Base-by-base conservation (phyloP, 2,329 filamentous ascomycete species). In the Fusarium poae region DNA sequence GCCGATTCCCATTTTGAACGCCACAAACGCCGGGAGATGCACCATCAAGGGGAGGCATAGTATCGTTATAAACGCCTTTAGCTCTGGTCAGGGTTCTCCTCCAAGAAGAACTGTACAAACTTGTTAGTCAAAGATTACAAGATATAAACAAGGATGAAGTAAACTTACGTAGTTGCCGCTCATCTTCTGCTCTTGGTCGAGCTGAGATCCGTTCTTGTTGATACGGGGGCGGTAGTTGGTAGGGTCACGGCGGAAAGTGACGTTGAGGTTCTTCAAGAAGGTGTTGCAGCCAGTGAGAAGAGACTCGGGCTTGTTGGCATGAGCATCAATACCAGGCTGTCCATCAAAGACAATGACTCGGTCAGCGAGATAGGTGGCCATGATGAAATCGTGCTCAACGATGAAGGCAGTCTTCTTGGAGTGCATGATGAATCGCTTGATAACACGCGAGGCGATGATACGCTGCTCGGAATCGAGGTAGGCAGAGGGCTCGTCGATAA, bases 361-460 rank as follows among this genome's bases (percentile, higher is more conserved):
- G 78, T 99, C 97, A 45, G 96, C 88, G 53, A 89, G 84, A 72
- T 88, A 88, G 20, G 86, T 89, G 45, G 87, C 88, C 94, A 98
- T 97, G 84, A 98, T 97, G 85, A 99, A 98, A 87, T 99, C 96
- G 91, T 99, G 96, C 89, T 99, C 96, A 79, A 99, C 95, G 73
- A 99, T 90, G 80, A 99, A 99, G 51, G 96, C 96, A 1, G 96
- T 99, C 89, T 98, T 98, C 90, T 98, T 98, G 76, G 94, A 91
- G 85, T 99, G 95, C 96, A 99, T 99, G 82, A 99, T 99, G 87
- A 97, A 99, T 72, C 96, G 92, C 87, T 99, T 99, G 85, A 99
- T 99, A 79, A 99, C 97, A 78, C 94, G 92, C 45, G 95, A 92
- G 66, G 94, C 95, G 75, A 99, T 91, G 78, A 99, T 97, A 92